These are phyloP conservation scores for Primulina eburnea DNA, from an alignment of 257 asterid species.

Conservation along the genomic window DNA sequence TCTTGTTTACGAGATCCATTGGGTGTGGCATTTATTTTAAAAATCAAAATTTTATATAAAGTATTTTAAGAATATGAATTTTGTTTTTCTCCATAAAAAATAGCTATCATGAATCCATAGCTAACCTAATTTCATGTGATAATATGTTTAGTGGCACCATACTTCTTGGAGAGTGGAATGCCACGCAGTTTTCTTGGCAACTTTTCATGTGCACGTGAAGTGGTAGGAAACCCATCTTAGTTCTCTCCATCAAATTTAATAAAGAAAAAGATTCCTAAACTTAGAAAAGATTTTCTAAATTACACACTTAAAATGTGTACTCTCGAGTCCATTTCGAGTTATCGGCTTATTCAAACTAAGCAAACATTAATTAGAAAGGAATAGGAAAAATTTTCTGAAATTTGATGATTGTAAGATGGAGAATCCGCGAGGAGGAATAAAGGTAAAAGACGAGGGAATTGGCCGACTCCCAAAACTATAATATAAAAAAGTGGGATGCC, in stretches of 20 bases:
- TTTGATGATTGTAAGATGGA: constrained; percentile 29
- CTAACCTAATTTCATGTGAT: no score
- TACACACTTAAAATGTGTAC: no score
- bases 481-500: constrained; percentile 16
- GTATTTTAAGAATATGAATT: no score
- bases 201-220: constrained; percentile 28
- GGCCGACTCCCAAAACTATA: constrained; percentile 34
- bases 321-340: constrained; percentile 22
- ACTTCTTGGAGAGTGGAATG: constrained; percentile 13
- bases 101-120: no score
- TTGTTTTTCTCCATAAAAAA: no score
- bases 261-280: constrained; percentile 1
- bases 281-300: no score
- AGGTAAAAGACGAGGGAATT: constrained; percentile 29
- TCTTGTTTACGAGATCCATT: not conserved
- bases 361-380: not conserved
- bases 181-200: constrained; percentile 1
- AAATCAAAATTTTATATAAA: no score
- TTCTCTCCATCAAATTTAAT: constrained; percentile 4
- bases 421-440: constrained; percentile 25
- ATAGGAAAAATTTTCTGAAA: not conserved
- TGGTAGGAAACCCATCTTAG: constrained; percentile 19
- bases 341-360: not conserved
- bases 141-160: no score
- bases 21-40: no score